Evolutionary conservation across 441 rosid species (phyloP).

Genomic region (Adansonia madagascariensis): DNA sequence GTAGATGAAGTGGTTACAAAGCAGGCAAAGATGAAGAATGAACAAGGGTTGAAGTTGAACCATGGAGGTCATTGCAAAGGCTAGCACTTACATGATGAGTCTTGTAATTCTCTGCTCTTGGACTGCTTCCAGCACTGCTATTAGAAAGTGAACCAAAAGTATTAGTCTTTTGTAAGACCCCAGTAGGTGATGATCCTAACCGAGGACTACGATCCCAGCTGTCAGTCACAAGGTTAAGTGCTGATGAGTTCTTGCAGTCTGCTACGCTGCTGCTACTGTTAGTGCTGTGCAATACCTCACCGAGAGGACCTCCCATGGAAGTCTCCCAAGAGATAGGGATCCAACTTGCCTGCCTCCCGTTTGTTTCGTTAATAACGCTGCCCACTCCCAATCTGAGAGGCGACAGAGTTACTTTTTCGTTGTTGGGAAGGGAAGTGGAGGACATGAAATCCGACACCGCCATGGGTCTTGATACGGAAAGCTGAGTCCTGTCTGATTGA

Average conservation of each 20-base stretch:
- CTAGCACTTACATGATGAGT: slow-evolving; percentile 32
- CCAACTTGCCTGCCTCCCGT: slow-evolving; percentile 42
- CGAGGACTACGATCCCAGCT: slow-evolving; percentile 48
- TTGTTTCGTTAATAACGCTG: slow-evolving; percentile 28
- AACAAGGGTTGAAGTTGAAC: slow-evolving; percentile 37
- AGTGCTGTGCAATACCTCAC: slow-evolving; percentile 51
- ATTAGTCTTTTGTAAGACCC: slow-evolving; percentile 53
- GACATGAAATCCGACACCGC: slow-evolving; percentile 52
- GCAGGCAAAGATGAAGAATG: slow-evolving; percentile 41
- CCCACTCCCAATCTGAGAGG: slow-evolving; percentile 41
- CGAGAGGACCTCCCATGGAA: slow-evolving; percentile 60
- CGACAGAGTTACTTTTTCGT: slow-evolving; percentile 41
- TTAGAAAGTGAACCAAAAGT: slow-evolving; percentile 53
- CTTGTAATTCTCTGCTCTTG: slow-evolving; percentile 43
- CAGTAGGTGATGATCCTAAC: slow-evolving; percentile 60
- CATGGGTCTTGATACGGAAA: slow-evolving; percentile 56
- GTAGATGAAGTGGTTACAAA: slow-evolving; percentile 26
- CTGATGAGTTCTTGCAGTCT: slow-evolving; percentile 39
- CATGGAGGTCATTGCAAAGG: slow-evolving; percentile 40
- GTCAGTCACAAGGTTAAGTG: slow-evolving; percentile 42
- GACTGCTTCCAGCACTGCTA: slow-evolving; percentile 62
- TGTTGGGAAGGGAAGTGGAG: slow-evolving; percentile 53
- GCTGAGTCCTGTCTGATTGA: slow-evolving; percentile 54
- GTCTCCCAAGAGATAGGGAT: slow-evolving; percentile 46
- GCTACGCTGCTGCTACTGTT: slow-evolving; percentile 30